Base-by-base conservation (phyloP, 2,329 filamentous ascomycete genomes). In the Trichoderma atrobrunneum region DNA sequence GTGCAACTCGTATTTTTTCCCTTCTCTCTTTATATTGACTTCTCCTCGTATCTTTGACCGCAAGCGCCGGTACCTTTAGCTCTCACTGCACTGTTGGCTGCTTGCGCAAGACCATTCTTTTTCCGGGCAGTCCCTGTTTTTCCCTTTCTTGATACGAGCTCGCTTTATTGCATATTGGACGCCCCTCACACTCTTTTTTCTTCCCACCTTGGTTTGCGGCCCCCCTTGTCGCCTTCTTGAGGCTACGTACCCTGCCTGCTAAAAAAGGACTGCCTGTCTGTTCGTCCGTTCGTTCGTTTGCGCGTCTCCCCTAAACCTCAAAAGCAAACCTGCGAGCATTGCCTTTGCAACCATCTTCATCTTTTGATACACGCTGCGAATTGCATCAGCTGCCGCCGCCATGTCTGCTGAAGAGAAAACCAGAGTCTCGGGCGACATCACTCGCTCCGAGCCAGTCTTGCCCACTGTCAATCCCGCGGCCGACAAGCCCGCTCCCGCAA, bases 391-490 rank as follows among this genome's bases (percentile, higher is more conserved):
- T 54, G 34, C 28, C 65, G 30, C 57, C 77, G 78, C 39, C 60
- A 82, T 82, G 81, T 81, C 81, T 74, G 78, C 74, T 78, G 92
- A 92, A 80, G 93, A 97, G 83, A 98, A 97, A 85, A 91, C 88
- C 77, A 92, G 95, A 80, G 87, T 90, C 78, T 97, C 94, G 61
- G 92, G 92, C 82, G 95, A 97, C 82, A 85, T 88, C 78, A 85
- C 88, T 72, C 88, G 92, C 82, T 78, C 82, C 68, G 87, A 90
- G 84, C 78, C 89, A 86, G 86, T 94, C 72, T 87, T 98, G 80
- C 95, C 95, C 34, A 94, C 91, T 12, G 89, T 93, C 81, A 97
- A 95, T 81, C 92, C 92, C 28, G 88, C 90, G 28, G 84, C 86
- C 70, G 90, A 95, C 81, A 95, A 95, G 87, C 79, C 87, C 72